Evolutionary conservation across 192 early-diverging fungal species (phyloP).

Genomic region (Podochytrium sp.): DNA sequence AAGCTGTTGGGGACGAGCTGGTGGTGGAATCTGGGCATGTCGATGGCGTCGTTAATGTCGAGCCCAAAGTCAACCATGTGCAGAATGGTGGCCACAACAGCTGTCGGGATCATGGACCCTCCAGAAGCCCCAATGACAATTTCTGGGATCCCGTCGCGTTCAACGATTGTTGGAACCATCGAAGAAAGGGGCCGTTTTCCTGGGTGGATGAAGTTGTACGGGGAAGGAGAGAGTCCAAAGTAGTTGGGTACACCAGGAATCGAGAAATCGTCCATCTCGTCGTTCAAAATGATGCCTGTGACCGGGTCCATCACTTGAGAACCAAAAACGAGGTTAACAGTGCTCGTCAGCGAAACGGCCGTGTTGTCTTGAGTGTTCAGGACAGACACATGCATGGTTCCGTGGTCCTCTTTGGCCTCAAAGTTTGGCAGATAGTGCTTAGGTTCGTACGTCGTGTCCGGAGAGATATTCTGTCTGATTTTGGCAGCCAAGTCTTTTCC

Average conservation of each 20-base stretch:
- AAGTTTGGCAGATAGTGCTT: slow-evolving; percentile 81
- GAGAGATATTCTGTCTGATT: slow-evolving; percentile 75
- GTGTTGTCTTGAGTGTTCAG: slow-evolving; percentile 68
- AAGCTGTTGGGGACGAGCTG: slow-evolving; percentile 80
- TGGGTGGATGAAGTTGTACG: slow-evolving; percentile 82
- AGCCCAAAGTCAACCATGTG: slow-evolving; percentile 76
- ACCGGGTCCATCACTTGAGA: slow-evolving; percentile 81
- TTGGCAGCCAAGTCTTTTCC: slow-evolving; percentile 69
- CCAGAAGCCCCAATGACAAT: slow-evolving; percentile 79
- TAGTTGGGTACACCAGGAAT: slow-evolving; percentile 55
- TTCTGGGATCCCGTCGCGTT: slow-evolving; percentile 68
- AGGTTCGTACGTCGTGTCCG: slow-evolving; percentile 67
- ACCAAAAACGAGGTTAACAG: slow-evolving; percentile 88
- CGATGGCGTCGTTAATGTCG: slow-evolving; percentile 71
- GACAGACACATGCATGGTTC: slow-evolving; percentile 90
- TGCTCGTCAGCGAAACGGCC: slow-evolving; percentile 87
- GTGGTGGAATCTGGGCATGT: slow-evolving; percentile 80
- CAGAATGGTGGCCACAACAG: slow-evolving; percentile 74
- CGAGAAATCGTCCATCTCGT: slow-evolving; percentile 95
- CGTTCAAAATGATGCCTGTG: slow-evolving; percentile 91
- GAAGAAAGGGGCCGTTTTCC: slow-evolving; percentile 84
- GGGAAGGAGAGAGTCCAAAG: slow-evolving; percentile 80
- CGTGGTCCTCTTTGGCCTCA: slow-evolving; percentile 78
- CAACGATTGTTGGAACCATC: slow-evolving; percentile 67
- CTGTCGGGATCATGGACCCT: slow-evolving; percentile 81